These are phyloP conservation scores for Cladosporium sp. DNA, from an alignment of 2,329 filamentous ascomycete species.

Conservation along the genomic window DNA sequence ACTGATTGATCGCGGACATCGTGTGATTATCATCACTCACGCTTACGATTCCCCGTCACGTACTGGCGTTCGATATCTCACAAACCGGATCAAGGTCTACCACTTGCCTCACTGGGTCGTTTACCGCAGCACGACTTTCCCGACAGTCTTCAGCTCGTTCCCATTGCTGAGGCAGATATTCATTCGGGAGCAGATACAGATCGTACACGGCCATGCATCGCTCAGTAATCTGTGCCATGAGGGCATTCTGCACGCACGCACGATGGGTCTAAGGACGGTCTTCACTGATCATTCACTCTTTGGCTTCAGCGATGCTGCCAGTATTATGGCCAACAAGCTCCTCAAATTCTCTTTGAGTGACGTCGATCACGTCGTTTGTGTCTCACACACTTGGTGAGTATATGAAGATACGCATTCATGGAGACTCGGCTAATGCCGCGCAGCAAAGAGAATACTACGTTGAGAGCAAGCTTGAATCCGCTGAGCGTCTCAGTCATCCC, in stretches of 20 bases:
- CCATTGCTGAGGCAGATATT: constrained; percentile 96
- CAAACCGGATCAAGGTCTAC: constrained; percentile 97
- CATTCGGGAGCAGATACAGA: constrained; percentile 89
- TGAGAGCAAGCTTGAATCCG: constrained; percentile 89
- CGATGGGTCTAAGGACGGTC: constrained; percentile 92
- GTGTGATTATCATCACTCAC: constrained; percentile 96
- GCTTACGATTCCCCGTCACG: constrained; percentile 62
- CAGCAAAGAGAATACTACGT: constrained; percentile 96
- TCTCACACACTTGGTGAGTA: constrained; percentile 87
- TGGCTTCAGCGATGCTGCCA: constrained; percentile 92
- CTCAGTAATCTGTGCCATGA: constrained; percentile 92
- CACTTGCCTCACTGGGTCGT: constrained; percentile 95
- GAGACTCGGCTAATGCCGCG: constrained; percentile 21
- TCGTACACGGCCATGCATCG: constrained; percentile 95
- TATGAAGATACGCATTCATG: neutral
- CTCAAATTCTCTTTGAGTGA: constrained; percentile 95
- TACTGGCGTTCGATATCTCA: constrained; percentile 89
- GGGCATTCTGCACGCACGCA: constrained; percentile 87
- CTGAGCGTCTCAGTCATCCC: constrained; percentile 97
- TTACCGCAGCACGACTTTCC: constrained; percentile 88
- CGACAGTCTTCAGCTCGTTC: constrained; percentile 97
- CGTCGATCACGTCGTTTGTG: constrained; percentile 96
- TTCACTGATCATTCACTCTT: constrained; percentile 98
- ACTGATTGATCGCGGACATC: constrained; percentile 94
- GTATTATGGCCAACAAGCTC: constrained; percentile 94